These are phyloP conservation scores for Gynochthodes officinalis DNA, from an alignment of 257 asterid species.

Conservation along the genomic window DNA sequence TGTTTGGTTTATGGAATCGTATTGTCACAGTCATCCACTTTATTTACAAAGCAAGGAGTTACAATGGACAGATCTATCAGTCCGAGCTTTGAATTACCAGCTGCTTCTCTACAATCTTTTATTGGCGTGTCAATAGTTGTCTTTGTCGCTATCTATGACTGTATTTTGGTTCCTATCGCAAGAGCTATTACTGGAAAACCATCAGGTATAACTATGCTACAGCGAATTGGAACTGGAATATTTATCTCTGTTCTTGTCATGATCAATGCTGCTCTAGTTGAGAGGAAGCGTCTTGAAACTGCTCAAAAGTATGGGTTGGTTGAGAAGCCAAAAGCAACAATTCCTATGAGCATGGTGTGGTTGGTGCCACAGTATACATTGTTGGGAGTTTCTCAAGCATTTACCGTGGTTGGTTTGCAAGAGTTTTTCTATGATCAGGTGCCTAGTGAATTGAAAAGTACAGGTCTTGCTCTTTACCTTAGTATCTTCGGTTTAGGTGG, in stretches of 20 bases:
- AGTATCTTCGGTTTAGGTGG: constrained; percentile 29
- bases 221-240: constrained; percentile 28
- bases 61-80: constrained; percentile 27
- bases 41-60: constrained; percentile 30
- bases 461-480: constrained; percentile 31
- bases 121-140: constrained; percentile 2
- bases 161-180: constrained; percentile 24
- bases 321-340: constrained; percentile 18
- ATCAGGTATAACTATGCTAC: constrained; percentile 31
- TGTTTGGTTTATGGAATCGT: constrained; percentile 29
- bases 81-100: constrained; percentile 17
- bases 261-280: constrained; percentile 26
- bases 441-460: constrained; percentile 26
- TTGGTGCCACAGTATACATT: constrained; percentile 28
- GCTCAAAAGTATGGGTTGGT: constrained; percentile 23
- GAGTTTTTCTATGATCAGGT: constrained; percentile 37
- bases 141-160: constrained; percentile 23
- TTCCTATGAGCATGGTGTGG: constrained; percentile 33
- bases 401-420: constrained; percentile 28
- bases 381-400: constrained; percentile 20
- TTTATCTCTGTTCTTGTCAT: constrained; percentile 21
- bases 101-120: constrained; percentile 15
- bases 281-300: constrained; percentile 25
- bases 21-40: constrained; percentile 24
- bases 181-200: constrained; percentile 21